Base-by-base conservation (phyloP, 192 early-diverging fungal genomes). In the Diversispora eburnea region DNA sequence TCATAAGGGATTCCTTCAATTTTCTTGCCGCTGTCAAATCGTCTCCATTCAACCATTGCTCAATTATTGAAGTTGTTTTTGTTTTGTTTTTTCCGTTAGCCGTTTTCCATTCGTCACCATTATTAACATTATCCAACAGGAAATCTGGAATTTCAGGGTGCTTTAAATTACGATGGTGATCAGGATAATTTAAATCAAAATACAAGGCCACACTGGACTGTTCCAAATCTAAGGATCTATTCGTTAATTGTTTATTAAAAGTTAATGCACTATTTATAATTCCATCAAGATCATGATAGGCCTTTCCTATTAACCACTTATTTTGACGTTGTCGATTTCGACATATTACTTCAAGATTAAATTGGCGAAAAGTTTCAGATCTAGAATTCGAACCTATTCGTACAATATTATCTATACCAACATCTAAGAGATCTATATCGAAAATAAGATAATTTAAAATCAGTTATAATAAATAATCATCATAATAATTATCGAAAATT, bases 331-430 rank as follows among this genome's bases (percentile, higher is more conserved):
- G 0, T 17, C 48, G 70, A 56, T 62, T 74, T 20, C 66, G 72
- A 70, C n/a, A 25, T 15, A 66, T 57, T 25, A 58, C 63, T 12
- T 78, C 56, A 10, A 67, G 52, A 43, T 3, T 76, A 72, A 75
- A 82, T 3, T 54, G 22, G 1, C 74, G 61, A 33, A 82, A 57
- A 33, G 48, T 51, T 39, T 77, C 77, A 25, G 76, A 77, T 49
- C 75, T 77, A 0, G 78, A 79, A 1, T 79, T 78, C 12, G 76
- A 42, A 8, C 88, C 86, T 9, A 89, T 54, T 10, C 88, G 82
- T 39, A 86, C 83, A 54, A 86, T 78, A 3, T 76, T 61, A 5
- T 58, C 52, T 4, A 85, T 70, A 0, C 68, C 77, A 20, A 61
- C 51, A 22, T 87, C 77, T 2, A 88, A 63, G 5, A 89, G 67